Base-by-base conservation (phyloP, 1,284 basidiomycete species). In the Ceratobasidium sp. region DNA sequence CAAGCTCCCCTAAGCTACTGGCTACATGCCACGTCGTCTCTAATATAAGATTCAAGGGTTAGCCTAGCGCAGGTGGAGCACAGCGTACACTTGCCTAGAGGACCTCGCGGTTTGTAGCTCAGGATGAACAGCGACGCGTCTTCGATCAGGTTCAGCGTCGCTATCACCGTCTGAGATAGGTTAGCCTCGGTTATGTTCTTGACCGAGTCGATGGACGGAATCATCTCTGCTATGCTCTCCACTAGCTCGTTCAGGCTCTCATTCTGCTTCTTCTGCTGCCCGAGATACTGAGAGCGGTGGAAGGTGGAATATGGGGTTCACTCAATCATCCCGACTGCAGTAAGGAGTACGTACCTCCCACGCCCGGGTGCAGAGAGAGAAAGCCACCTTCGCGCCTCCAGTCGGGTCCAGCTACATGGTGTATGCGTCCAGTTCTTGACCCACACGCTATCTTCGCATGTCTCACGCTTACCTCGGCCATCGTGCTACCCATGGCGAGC, bases 61-160 rank as follows among this genome's bases (percentile, higher is more conserved):
- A 40, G 13, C 18, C 15, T 5, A 9, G n/a, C 33, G 33, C 33
- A 33, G 33, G 33, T 33, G 33, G 33, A 33, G 33, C 33, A 33
- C 33, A 66, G n/a, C 9, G 15, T 7, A 7, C n/a, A 44, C 33
- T 40, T 42, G 42, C 69, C 69, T 10, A 20, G 18, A 23, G 28
- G 4, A 18, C 20, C 12, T 3, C 68, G 58, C 3, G 70, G 46
- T n/a, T 42, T 39, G 42, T 61, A 61, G 15, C 12, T 49, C 15
- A 58, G 18, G 55, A 71, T 40, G 44, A 71, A 71, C 6, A 55
- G 51, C n/a, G 69, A 71, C 12, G 53, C 53, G 18, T 71, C 69
- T 28, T 71, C 69, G n/a, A 71, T 71, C 39, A 71, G 20, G 39
- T 60, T 7, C 3, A 60, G 10, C 39, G 33, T 13, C 10, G 26